A percentile compares a stretch with the other conserved stretches of the same genome.
Evolutionary conservation across 495 filamentous ascomycete genomes (phyloP).

Genomic region (Aspergillus asperescens): DNA sequence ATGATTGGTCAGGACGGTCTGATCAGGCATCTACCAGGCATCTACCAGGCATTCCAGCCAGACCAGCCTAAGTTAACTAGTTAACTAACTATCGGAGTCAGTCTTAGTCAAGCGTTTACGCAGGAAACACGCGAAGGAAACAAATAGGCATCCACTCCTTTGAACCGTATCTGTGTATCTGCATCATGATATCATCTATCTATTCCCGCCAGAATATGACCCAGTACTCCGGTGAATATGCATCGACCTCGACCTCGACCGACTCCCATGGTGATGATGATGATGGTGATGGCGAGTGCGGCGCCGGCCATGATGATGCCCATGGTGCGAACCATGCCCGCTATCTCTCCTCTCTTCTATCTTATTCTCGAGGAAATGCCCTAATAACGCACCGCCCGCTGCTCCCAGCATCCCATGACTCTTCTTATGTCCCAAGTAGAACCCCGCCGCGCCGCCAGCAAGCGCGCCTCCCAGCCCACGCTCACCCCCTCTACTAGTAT

Average conservation of each 20-base stretch:
- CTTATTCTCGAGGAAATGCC: slow-evolving; percentile 41
- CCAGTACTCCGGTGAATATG: slow-evolving; percentile 11
- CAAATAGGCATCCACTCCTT: background rate
- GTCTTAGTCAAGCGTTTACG: slow-evolving; percentile 4
- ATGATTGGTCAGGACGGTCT: background rate
- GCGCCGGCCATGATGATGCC: slow-evolving; percentile 23
- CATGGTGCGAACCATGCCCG: slow-evolving; percentile 10
- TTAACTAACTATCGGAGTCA: too few relatives aligned
- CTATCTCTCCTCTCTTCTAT: slow-evolving; percentile 26
- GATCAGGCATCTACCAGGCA: slow-evolving; percentile 4
- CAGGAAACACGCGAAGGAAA: background rate
- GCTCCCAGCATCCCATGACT: slow-evolving; percentile 46
- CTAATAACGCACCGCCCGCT: slow-evolving; percentile 45
- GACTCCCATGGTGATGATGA: slow-evolving; percentile 26
- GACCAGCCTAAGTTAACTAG: too few relatives aligned
- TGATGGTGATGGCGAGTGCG: slow-evolving; percentile 11
- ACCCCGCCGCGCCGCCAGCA: slow-evolving; percentile 44
- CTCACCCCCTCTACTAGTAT: slow-evolving; percentile 13
- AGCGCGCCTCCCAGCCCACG: slow-evolving; percentile 41
- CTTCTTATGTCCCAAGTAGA: slow-evolving; percentile 43
- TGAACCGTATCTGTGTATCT: too few relatives aligned
- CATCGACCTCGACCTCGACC: slow-evolving; percentile 13
- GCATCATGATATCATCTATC: background rate
- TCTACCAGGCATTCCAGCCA: too few relatives aligned
- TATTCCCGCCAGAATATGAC: background rate